phyloP scores from a whole-genome alignment of 2,329 filamentous ascomycete genomes.

The Drechslerella coelobrocha region DNA sequence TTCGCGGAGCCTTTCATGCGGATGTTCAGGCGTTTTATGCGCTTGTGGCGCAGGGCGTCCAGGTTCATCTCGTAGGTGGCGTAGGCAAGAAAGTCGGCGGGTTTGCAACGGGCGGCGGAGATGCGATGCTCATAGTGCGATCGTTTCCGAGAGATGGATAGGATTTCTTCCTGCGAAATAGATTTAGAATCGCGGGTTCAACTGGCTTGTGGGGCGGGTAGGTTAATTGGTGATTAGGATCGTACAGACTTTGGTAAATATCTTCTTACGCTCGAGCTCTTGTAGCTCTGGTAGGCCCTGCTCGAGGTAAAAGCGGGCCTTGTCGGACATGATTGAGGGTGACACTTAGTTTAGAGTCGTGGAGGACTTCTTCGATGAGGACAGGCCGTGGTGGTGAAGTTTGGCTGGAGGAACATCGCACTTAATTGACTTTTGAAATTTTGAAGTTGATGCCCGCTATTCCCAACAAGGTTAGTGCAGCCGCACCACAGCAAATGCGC shows the following conservation, averaged over 20 bases:
- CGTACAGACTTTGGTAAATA: slow-evolving; percentile 75
- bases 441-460: neutral
- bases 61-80: slow-evolving; percentile 72
- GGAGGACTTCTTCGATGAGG: neutral
- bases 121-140: slow-evolving; percentile 93
- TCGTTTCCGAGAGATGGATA: slow-evolving; percentile 83
- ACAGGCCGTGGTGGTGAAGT: neutral
- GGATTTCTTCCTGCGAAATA: slow-evolving; percentile 77
- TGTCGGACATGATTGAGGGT: slow-evolving; percentile 73
- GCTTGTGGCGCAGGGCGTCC: slow-evolving; percentile 79
- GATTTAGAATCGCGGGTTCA: slow-evolving; percentile 10
- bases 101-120: slow-evolving; percentile 77
- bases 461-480: neutral
- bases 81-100: slow-evolving; percentile 83
- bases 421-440: neutral
- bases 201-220: neutral
- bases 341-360: neutral
- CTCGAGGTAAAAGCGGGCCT: slow-evolving; percentile 93
- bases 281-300: slow-evolving; percentile 89
- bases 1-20: slow-evolving; percentile 65
- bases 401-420: neutral
- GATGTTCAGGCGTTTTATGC: slow-evolving; percentile 80
- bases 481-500: neutral
- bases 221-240: slow-evolving; percentile 34
- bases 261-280: slow-evolving; percentile 87